phyloP scores from a whole-genome alignment of 2,329 filamentous ascomycete genomes.

The Verticillium longisporum region DNA sequence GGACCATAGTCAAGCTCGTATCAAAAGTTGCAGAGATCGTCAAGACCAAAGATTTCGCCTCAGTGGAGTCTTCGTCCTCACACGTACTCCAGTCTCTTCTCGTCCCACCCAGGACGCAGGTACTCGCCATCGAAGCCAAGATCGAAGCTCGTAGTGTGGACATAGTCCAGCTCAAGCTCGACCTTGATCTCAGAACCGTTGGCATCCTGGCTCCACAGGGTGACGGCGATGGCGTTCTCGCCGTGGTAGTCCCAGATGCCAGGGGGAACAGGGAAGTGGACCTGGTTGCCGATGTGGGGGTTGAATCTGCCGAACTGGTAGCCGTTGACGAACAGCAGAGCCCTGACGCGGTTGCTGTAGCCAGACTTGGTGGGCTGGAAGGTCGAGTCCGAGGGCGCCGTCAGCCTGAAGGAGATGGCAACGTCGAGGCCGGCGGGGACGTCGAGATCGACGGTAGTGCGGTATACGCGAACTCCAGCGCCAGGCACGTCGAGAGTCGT shows the following conservation, averaged over 20 bases:
- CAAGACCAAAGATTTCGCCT: no score
- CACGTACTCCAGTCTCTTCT: slow-evolving; percentile 27
- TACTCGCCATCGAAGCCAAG: slow-evolving; percentile 39
- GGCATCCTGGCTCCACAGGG: slow-evolving; percentile 52
- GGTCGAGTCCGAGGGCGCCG: slow-evolving; percentile 31
- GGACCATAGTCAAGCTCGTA: no score
- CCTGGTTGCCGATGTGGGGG: slow-evolving; percentile 54
- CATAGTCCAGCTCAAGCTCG: slow-evolving; percentile 46
- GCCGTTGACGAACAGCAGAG: slow-evolving; percentile 56
- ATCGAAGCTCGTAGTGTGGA: slow-evolving; percentile 44
- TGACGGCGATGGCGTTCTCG: slow-evolving; percentile 49
- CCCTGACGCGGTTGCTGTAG: slow-evolving; percentile 33
- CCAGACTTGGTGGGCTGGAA: slow-evolving; percentile 22
- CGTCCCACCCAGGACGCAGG: slow-evolving; percentile 44
- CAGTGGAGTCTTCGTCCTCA: slow-evolving; percentile 2
- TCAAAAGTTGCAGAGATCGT: no score
- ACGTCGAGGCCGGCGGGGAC: slow-evolving; percentile 47
- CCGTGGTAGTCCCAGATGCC: slow-evolving; percentile 52
- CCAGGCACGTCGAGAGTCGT: slow-evolving; percentile 33
- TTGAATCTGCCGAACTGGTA: slow-evolving; percentile 58
- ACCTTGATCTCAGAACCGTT: slow-evolving; percentile 42
- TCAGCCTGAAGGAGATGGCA: slow-evolving; percentile 47
- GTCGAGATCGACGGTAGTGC: slow-evolving; percentile 41
- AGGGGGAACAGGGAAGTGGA: slow-evolving; percentile 51
- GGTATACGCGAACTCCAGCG: slow-evolving; percentile 49